A percentile compares a stretch with the other conserved stretches of the same genome.
Evolutionary conservation across 2,329 filamentous ascomycete genomes (phyloP).

Genomic region (Cordyceps pruinosa): DNA sequence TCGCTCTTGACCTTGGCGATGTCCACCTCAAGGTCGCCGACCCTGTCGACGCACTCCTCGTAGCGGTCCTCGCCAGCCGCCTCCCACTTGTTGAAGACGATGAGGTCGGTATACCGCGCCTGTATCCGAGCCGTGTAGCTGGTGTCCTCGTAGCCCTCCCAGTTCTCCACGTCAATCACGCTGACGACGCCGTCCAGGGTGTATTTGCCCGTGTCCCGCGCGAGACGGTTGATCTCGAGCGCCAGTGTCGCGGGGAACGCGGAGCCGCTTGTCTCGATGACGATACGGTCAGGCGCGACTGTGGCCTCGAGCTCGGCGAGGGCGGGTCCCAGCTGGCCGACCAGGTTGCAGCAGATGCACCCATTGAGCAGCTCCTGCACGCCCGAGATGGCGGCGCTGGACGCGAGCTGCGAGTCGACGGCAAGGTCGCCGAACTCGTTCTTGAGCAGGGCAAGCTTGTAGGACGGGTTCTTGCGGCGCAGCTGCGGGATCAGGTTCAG

Average conservation of each 20-base stretch:
- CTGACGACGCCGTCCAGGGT: constrained; percentile 80
- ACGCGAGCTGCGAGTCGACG: constrained; percentile 85
- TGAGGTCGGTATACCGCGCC: constrained; percentile 81
- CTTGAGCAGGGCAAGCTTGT: constrained; percentile 90
- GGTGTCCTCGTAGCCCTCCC: constrained; percentile 86
- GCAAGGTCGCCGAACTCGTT: constrained; percentile 97
- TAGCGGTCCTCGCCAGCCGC: constrained; percentile 62
- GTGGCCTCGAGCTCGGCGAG: constrained; percentile 57
- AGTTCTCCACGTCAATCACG: constrained; percentile 92
- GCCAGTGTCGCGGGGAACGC: constrained; percentile 85
- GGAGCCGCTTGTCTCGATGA: constrained; percentile 87
- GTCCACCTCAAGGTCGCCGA: constrained; percentile 76
- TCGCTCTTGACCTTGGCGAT: constrained; percentile 79
- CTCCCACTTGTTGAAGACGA: constrained; percentile 95
- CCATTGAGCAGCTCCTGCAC: constrained; percentile 92
- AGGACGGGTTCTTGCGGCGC: constrained; percentile 58
- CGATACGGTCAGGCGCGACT: constrained; percentile 68
- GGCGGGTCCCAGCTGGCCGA: constrained; percentile 79
- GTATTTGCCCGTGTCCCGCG: constrained; percentile 61
- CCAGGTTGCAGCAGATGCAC: constrained; percentile 98
- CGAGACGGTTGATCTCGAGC: constrained; percentile 79
- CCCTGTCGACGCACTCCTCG: constrained; percentile 69
- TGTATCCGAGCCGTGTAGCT: constrained; percentile 84
- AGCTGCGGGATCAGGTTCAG: constrained; percentile 92
- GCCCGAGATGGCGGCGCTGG: constrained; percentile 74